Evolutionary conservation across 2,329 filamentous ascomycete species (phyloP).

Genomic region (Pyricularia sp.): DNA sequence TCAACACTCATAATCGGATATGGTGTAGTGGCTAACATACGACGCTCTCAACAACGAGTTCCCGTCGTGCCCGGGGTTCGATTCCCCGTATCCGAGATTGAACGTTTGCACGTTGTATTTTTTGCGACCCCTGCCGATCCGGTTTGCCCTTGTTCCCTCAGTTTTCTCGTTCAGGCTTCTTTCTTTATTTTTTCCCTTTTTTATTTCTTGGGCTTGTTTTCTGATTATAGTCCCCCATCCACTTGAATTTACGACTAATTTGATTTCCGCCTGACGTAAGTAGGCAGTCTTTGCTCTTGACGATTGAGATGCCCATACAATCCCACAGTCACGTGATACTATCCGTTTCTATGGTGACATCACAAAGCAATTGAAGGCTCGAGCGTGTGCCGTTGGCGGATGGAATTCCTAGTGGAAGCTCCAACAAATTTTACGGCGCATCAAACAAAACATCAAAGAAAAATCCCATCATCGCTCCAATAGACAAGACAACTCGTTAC

Average conservation of each 20-base stretch:
- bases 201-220: too few species aligned
- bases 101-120: too few species aligned
- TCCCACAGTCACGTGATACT: neutral
- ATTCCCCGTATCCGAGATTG: neutral
- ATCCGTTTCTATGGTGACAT: neutral
- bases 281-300: too few species aligned
- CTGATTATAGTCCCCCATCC: too few species aligned
- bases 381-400: neutral
- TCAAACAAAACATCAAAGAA: neutral
- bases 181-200: too few species aligned
- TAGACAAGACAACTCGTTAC: neutral
- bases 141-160: too few species aligned
- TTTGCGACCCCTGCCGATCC: too few species aligned
- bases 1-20: neutral
- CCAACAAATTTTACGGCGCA: neutral
- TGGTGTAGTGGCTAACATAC: constrained; percentile 1
- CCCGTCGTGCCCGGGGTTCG: neutral
- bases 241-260: too few species aligned
- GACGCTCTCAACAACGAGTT: neutral
- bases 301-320: neutral
- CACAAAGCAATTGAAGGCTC: neutral
- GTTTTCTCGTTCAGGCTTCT: too few species aligned
- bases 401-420: neutral
- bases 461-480: neutral
- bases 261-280: too few species aligned